Conservation (phyloP, 768 basidiomycete species). For the Kwoniella pini region DNA sequence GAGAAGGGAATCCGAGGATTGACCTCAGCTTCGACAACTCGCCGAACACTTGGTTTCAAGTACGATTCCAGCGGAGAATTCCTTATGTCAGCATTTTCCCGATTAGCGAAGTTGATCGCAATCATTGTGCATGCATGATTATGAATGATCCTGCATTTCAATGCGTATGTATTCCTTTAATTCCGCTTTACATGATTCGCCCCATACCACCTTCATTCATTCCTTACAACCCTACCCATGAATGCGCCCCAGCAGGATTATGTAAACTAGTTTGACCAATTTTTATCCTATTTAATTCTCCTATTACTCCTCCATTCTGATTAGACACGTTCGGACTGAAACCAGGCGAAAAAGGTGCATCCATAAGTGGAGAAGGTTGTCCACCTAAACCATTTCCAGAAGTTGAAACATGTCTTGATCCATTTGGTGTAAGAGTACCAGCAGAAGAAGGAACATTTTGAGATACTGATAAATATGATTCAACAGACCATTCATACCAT, state of each 20-base stretch:
- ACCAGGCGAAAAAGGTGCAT: conserved; percentile 57
- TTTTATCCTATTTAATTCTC: conserved; percentile 61
- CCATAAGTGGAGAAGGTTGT: conserved; percentile 69
- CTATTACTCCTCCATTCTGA: conserved; percentile 3
- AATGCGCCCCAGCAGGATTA: conserved; percentile 84
- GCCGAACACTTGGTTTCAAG: too few species aligned
- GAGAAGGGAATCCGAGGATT: too few species aligned
- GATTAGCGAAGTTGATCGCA: too few species aligned
- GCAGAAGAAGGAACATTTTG: not conserved
- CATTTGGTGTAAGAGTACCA: conserved; percentile 11
- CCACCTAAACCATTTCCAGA: conserved; percentile 23
- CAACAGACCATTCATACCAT: conserved; percentile 99
- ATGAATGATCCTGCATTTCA: too few species aligned
- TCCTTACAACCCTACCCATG: conserved; percentile 90
- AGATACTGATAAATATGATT: conserved; percentile 75
- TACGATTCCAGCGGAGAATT: too few species aligned
- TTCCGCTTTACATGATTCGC: too few species aligned
- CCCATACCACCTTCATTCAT: too few species aligned
- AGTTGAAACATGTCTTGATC: conserved; percentile 11
- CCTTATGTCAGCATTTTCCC: too few species aligned
- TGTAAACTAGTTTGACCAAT: conserved; percentile 93
- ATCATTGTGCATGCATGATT: too few species aligned
- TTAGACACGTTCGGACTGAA: not conserved
- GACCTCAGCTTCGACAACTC: too few species aligned
- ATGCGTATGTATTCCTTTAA: too few species aligned